Evolutionary conservation across 2,329 filamentous ascomycete genomes (phyloP).

Genomic region (Aspergillus oerlinghausenensis): DNA sequence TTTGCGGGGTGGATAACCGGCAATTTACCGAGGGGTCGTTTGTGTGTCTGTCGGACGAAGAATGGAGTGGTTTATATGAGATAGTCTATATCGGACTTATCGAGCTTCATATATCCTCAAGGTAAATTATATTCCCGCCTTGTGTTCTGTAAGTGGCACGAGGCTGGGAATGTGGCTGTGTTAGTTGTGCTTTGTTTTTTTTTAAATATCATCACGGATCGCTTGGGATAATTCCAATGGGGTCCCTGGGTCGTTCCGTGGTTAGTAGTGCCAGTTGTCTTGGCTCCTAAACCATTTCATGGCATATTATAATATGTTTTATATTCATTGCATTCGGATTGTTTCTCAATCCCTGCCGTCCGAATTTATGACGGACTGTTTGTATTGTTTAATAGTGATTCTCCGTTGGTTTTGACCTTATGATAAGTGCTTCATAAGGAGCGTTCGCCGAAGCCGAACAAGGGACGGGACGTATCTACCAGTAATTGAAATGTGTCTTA

Average conservation of each 20-base stretch:
- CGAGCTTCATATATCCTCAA: not conserved
- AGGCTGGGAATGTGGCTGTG: not conserved
- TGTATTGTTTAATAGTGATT: not conserved
- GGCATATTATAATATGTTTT: not conserved
- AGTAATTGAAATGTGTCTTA: not conserved
- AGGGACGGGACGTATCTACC: not conserved
- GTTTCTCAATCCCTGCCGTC: not conserved
- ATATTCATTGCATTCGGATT: not conserved
- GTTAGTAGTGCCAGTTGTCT: not conserved
- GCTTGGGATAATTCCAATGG: not conserved
- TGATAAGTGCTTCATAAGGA: not conserved
- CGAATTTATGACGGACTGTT: not conserved
- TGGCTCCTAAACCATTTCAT: not conserved
- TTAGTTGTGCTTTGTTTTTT: not conserved
- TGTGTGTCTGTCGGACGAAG: not conserved
- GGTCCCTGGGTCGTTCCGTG: not conserved
- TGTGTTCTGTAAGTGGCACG: not conserved
- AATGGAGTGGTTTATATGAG: not conserved
- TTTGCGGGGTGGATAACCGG: conserved; percentile 3
- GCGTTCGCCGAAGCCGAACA: not conserved
- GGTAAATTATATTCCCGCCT: not conserved
- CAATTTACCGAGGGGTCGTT: not conserved
- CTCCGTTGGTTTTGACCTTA: not conserved
- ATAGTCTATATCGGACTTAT: not conserved
- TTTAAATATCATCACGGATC: not conserved